phyloP scores from a whole-genome alignment of 2,329 filamentous ascomycete species.

The Hypomyces perniciosus region DNA sequence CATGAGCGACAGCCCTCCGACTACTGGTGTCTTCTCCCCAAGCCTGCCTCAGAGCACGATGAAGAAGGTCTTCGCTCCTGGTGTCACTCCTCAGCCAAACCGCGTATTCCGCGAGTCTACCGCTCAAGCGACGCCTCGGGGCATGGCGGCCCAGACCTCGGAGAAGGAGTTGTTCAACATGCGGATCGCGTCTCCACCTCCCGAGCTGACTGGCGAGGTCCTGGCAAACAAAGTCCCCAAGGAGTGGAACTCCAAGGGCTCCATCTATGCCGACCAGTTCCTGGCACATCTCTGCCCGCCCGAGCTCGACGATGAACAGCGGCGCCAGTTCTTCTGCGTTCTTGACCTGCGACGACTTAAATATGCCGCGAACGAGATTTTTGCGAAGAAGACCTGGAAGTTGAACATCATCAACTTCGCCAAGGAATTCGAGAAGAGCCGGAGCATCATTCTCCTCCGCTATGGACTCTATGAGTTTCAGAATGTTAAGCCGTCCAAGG shows the following conservation, averaged over 20 bases:
- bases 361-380: slow-evolving; percentile 56
- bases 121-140: slow-evolving; percentile 42
- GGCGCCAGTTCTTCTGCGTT: slow-evolving; percentile 57
- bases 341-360: slow-evolving; percentile 57
- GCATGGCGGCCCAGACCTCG: slow-evolving; percentile 43
- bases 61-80: slow-evolving; percentile 43
- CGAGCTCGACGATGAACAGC: slow-evolving; percentile 53
- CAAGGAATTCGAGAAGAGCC: slow-evolving; percentile 59
- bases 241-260: slow-evolving; percentile 44
- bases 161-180: slow-evolving; percentile 51
- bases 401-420: slow-evolving; percentile 57
- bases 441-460: slow-evolving; percentile 54
- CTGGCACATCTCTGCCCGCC: slow-evolving; percentile 51
- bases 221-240: slow-evolving; percentile 49
- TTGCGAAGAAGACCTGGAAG: slow-evolving; percentile 56
- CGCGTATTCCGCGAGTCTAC: slow-evolving; percentile 39
- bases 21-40: slow-evolving; percentile 36
- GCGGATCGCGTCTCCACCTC: slow-evolving; percentile 53
- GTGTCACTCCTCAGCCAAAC: slow-evolving; percentile 38
- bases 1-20: slow-evolving; percentile 27
- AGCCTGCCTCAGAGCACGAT: slow-evolving; percentile 38
- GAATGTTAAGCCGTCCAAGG: slow-evolving; percentile 53
- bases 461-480: slow-evolving; percentile 60
- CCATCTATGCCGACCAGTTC: slow-evolving; percentile 56
- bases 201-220: slow-evolving; percentile 49